Evolutionary conservation across 2,329 filamentous ascomycete genomes (phyloP), one percentile per base, ranked within the genome.

Genomic region (Cordyceps militaris): DNA sequence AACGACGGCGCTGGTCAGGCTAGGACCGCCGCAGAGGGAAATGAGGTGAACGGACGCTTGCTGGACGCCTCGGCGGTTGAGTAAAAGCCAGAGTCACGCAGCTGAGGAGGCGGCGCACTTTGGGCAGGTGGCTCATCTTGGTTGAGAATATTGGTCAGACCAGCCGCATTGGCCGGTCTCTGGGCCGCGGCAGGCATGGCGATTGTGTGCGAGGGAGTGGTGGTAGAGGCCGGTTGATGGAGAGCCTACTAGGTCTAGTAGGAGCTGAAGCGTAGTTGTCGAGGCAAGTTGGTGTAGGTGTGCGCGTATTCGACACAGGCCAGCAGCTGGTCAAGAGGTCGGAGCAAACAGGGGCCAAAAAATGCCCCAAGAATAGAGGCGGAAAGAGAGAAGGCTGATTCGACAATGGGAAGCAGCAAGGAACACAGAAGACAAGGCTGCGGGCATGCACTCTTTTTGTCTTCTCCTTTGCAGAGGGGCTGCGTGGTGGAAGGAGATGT

Each of bases 41-140:
- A 9, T 21, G 51, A 61, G 55, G 23, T 38, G 47, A 32, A 68
- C 69, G 26, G 71, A 75, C 73, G 73, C 65, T 75, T 75, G 66
- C 73, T 75, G 40, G 73, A 73, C 53, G 70, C 67, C 63, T 75
- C 73, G 48, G 70, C 64, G 44, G 73, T 75, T n/a, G 73, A 75
- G 57, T 75, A 75, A 61, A 75, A 75, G 30, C 73, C 73, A 48
- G 73, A 75, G 51, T 75, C 73, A 59, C 73, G 70, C 57, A 73
- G 64, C 51, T 72, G 71, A 34, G 66, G 67, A 34, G 64, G 61
- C 32, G 68, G 64, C 48, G 64, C 63, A 58, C 65, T 65, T 30
- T 66, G 62, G 38, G 61, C 59, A 16, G 66, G 61, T 34, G 63
- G 62, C 47, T 73, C 71, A 59, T 70, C 70, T 49, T 64, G 65